A percentile compares a stretch with the other conserved stretches of the same genome.
Conservation (phyloP, 495 filamentous ascomycete species). For the Trichoderma parareesei region DNA sequence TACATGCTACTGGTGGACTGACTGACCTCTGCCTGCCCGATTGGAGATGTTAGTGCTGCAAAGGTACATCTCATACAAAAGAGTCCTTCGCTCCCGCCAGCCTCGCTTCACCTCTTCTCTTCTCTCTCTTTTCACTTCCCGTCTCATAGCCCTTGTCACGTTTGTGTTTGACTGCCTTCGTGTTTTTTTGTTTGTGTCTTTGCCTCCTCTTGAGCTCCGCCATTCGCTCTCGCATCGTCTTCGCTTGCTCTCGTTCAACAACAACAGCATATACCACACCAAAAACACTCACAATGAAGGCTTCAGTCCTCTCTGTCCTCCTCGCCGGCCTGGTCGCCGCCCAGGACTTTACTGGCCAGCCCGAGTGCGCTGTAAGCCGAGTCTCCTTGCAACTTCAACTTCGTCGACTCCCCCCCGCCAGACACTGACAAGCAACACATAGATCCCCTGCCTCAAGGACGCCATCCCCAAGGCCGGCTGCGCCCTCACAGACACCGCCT, state of each 20-base stretch:
- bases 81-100: neutral
- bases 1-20: too few species aligned
- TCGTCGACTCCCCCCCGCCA: neutral
- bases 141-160: neutral
- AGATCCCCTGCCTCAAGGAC: constrained; percentile 22
- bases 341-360: constrained; percentile 27
- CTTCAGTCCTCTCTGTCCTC: constrained; percentile 18
- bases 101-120: neutral
- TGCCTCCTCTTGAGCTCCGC: neutral
- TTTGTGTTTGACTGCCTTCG: too few species aligned
- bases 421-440: neutral
- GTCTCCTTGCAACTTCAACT: neutral
- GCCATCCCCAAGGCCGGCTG: constrained; percentile 24
- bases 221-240: neutral
- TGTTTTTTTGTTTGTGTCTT: neutral
- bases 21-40: neutral
- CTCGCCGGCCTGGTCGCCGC: constrained; percentile 18
- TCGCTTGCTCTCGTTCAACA: neutral
- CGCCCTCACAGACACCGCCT: constrained; percentile 17
- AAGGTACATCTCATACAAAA: neutral
- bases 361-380: constrained; percentile 28
- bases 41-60: too few species aligned
- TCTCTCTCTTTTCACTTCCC: neutral
- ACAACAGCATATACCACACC: neutral
- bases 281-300: constrained; percentile 22